Base-by-base conservation (phyloP, 2,329 filamentous ascomycete genomes). In the Paraphaeosphaeria sporulosa region DNA sequence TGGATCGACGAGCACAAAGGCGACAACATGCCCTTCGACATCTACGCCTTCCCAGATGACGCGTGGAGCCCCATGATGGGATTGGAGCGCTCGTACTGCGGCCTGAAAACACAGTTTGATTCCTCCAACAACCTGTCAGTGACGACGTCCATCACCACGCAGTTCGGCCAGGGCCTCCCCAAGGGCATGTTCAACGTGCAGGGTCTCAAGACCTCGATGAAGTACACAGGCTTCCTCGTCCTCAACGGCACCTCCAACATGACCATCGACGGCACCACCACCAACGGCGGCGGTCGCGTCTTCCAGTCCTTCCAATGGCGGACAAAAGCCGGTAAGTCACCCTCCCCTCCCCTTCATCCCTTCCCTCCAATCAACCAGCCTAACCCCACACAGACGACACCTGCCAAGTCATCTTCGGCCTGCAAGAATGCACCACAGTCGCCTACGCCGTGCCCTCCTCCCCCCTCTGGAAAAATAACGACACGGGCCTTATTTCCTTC, bases 381-480 rank as follows among this genome's bases (percentile, higher is more conserved):
- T 71, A 55, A 71, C 47, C 8, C 1, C 19, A 9, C 8, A 13
- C 69, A 87, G 92, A 91, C 60, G 86, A 88, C 61, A 96, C 94
- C 71, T 99, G 95, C 76, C 90, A 90, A 61, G 85, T 99, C 43
- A 84, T 98, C 48, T 94, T 89, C 76, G 89, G 96, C 72, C 87
- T 99, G n/a, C 83, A 88, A 0, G 96, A 98, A 77, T 99, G 95
- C 80, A 86, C 90, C 67, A 88, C 94, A 69, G 90, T 94, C 50
- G 92, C 94, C 53, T 97, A 97, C 74, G 91, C 94, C 7, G 95
- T 97, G 0, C 95, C 95, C 0, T 89, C 90, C 43, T 96, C 96
- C 71, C 84, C 87, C 1, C 79, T 82, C 38, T 86, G 82, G 48
- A 89, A 87, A 65, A 82, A 86, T 55, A 87, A 88, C 68, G 80